Percentiles rank a stretch among this genome's conserved stretches.
Evolutionary conservation across 2,329 filamentous ascomycete species (phyloP).

Genomic region (Zymoseptoria passerinii): DNA sequence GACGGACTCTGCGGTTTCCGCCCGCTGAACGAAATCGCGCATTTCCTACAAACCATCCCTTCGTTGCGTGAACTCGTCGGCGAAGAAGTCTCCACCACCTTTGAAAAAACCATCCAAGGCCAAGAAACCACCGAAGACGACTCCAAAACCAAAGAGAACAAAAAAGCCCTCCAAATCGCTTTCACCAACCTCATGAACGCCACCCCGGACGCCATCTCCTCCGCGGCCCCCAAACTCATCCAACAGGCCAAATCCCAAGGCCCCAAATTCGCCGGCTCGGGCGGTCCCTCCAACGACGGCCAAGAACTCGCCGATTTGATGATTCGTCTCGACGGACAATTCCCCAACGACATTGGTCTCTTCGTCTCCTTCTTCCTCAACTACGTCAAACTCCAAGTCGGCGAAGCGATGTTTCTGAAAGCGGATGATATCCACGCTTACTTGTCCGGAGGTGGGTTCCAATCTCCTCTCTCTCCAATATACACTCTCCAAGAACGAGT

Average conservation of each 20-base stretch:
- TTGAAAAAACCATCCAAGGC: slow-evolving; percentile 43
- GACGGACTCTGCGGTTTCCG: slow-evolving; percentile 95
- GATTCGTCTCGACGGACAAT: slow-evolving; percentile 68
- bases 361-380: slow-evolving; percentile 98
- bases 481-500: too few species aligned
- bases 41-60: slow-evolving; percentile 65
- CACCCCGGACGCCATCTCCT: slow-evolving; percentile 55
- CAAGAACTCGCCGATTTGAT: slow-evolving; percentile 70
- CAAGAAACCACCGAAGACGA: slow-evolving; percentile 43
- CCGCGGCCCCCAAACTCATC: slow-evolving; percentile 61
- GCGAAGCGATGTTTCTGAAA: slow-evolving; percentile 91
- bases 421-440: slow-evolving; percentile 98
- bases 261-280: slow-evolving; percentile 64
- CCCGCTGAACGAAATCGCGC: slow-evolving; percentile 73
- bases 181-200: slow-evolving; percentile 79
- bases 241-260: slow-evolving; percentile 60
- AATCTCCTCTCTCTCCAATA: too few species aligned
- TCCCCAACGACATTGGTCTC: slow-evolving; percentile 81
- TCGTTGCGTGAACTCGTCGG: slow-evolving; percentile 41
- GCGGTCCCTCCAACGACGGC: slow-evolving; percentile 59
- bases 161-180: slow-evolving; percentile 63
- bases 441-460: slow-evolving; percentile 60
- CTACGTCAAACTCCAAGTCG: slow-evolving; percentile 76
- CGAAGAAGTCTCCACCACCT: slow-evolving; percentile 39
- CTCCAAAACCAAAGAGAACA: slow-evolving; percentile 50